Base-by-base conservation (phyloP, 2,329 filamentous ascomycete species). In the Hypoxylon sp. region DNA sequence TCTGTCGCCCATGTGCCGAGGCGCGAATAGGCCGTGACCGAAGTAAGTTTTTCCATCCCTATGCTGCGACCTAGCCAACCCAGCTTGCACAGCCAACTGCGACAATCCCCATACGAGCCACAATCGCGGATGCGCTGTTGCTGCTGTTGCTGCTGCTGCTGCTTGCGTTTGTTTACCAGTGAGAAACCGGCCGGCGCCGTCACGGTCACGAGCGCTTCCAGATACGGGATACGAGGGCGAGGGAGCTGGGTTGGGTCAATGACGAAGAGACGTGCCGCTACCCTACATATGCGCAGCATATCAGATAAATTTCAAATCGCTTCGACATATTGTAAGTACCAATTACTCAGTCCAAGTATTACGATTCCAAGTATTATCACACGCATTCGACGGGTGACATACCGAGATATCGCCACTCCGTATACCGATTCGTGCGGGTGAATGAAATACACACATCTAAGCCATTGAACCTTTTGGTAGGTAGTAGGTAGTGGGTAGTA, bases 351-450 rank as follows among this genome's bases (percentile, higher is more conserved):
- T 27, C 25, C 5, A 27, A 27, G 25, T 27, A 27, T 27, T 27
- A 27, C 25, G 25, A 27, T 27, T 2, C 25, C 5, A 27, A 27
- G 25, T 27, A 57, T 27, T 27, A 42, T 44, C 20, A 25, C 37
- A 57, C 35, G n/a, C 48, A 27, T 30, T 20, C 14, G 40, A 13
- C 22, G 13, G 30, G 20, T 33, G 10, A 54, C 30, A 61, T 62
- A 40, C 35, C 44, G 37, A 60, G 22, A 33, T 17, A 17, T 59
- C 40, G 48, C 57, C 42, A 59, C 61, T 46, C 37, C 61, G 61
- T 46, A 65, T 59, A 58, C 20, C 33, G 55, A 27, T 20, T 54
- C 40, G 13, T 61, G 11, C 37, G 49, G 11, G n/a, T 20, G 42
- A 11, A 27, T 4, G 25, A 27, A 25, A 27, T 51, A 48, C 27